Conservation (phyloP, 495 filamentous ascomycete species). For the Cladorrhinum samala region DNA sequence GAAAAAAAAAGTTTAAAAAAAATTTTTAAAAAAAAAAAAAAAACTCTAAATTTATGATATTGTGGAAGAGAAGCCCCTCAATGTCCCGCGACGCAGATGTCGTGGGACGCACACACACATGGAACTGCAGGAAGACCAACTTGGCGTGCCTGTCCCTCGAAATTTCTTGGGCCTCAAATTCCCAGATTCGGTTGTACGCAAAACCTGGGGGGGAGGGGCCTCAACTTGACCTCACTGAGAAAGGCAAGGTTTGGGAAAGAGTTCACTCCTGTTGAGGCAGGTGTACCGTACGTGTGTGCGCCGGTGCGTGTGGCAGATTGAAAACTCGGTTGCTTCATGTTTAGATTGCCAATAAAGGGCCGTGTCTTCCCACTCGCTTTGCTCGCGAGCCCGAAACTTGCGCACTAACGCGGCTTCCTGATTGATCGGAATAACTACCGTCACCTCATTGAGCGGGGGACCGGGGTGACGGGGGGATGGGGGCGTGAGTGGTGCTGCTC, state of each 20-base stretch:
- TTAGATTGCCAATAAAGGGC: constrained; percentile 15
- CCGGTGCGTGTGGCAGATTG: constrained; percentile 9
- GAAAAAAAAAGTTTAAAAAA: too few relatives aligned
- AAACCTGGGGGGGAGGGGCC: neutral
- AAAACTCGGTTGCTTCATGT: constrained; percentile 8
- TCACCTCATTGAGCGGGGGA: neutral
- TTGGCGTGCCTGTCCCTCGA: too few relatives aligned
- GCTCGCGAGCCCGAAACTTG: constrained; percentile 13
- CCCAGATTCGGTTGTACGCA: neutral
- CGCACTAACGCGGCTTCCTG: constrained; percentile 13
- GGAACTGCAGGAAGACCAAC: too few relatives aligned
- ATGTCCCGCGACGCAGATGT: too few relatives aligned
- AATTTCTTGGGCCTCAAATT: too few relatives aligned
- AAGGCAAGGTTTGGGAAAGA: neutral
- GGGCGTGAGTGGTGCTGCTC: neutral
- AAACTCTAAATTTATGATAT: too few relatives aligned
- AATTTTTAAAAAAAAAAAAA: too few relatives aligned
- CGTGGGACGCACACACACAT: too few relatives aligned
- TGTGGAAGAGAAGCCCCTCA: too few relatives aligned
- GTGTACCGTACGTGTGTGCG: neutral
- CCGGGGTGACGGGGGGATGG: neutral
- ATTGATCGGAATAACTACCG: constrained; percentile 16
- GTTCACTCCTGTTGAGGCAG: neutral
- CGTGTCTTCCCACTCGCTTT: constrained; percentile 4
- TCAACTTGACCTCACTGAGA: neutral